Percentiles rank a stretch among this genome's conserved stretches.
Evolutionary conservation across 768 basidiomycete genomes (phyloP).

Genomic region (Rhizopogon vinicolor): DNA sequence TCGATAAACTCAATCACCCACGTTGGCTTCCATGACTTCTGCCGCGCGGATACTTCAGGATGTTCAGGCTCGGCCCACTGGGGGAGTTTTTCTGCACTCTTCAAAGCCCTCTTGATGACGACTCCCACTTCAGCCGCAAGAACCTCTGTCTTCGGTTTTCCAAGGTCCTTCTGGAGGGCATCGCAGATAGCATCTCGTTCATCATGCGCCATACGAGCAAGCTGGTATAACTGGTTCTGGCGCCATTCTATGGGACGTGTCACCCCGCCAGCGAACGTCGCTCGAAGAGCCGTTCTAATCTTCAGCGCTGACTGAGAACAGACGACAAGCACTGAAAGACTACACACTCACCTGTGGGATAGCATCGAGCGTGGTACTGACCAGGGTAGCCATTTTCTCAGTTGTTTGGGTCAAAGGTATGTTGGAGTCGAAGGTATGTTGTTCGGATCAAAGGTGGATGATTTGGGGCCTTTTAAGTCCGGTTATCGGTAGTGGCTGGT

Average conservation of each 20-base stretch:
- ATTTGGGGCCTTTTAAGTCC: too few relatives aligned
- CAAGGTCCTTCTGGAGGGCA: constrained; percentile 41
- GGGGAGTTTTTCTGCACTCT: constrained; percentile 45
- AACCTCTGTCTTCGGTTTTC: constrained; percentile 35
- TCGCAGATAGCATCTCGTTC: constrained; percentile 49
- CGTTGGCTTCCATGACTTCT: constrained; percentile 49
- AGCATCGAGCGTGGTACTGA: constrained; percentile 15
- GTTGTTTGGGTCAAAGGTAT: not conserved
- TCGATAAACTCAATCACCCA: constrained; percentile 4
- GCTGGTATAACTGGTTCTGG: constrained; percentile 57
- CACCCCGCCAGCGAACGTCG: constrained; percentile 46
- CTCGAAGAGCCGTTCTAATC: constrained; percentile 34
- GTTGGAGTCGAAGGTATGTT: too few relatives aligned
- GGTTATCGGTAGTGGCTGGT: too few relatives aligned
- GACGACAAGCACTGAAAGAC: not conserved
- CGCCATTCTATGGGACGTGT: constrained; percentile 56
- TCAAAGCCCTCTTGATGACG: constrained; percentile 37
- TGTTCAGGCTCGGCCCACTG: constrained; percentile 51
- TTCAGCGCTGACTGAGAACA: constrained; percentile 6
- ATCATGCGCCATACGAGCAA: constrained; percentile 60
- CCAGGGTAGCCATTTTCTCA: constrained; percentile 8
- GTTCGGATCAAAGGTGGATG: too few relatives aligned
- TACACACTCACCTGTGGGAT: constrained; percentile 18
- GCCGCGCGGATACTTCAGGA: constrained; percentile 33
- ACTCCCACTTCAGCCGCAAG: constrained; percentile 41